phyloP scores from a whole-genome alignment of 371 early-diverging fungal genomes.

The Syncephalastrum sp. region DNA sequence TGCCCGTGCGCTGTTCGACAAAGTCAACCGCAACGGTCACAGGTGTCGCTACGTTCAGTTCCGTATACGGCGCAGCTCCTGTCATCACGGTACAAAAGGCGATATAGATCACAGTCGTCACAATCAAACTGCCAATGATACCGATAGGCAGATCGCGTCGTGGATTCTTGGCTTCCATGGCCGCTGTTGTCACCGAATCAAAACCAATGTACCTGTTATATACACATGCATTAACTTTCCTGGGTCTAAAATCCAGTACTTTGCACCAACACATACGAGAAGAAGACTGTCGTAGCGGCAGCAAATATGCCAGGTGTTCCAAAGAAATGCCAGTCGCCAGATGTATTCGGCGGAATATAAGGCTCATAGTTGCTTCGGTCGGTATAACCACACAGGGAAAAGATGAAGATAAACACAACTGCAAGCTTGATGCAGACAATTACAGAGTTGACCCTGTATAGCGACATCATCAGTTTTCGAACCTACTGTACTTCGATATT shows the following conservation, averaged over 20 bases:
- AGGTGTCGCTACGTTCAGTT: slow-evolving; percentile 57
- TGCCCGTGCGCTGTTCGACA: slow-evolving; percentile 38
- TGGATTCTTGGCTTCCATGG: slow-evolving; percentile 85
- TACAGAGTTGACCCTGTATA: slow-evolving; percentile 55
- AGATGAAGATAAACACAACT: slow-evolving; percentile 79
- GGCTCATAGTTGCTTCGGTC: slow-evolving; percentile 72
- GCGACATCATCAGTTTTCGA: neutral
- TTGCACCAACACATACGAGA: slow-evolving; percentile 24
- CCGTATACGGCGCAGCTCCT: slow-evolving; percentile 68
- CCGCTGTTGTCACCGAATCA: slow-evolving; percentile 85
- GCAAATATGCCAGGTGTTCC: slow-evolving; percentile 74
- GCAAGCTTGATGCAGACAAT: slow-evolving; percentile 75
- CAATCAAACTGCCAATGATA: slow-evolving; percentile 72
- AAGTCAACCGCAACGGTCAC: slow-evolving; percentile 63
- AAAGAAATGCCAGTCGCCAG: slow-evolving; percentile 53
- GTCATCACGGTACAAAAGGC: slow-evolving; percentile 70
- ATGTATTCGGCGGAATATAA: slow-evolving; percentile 70
- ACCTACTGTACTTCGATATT: no score
- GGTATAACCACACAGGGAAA: slow-evolving; percentile 63
- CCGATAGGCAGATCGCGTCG: slow-evolving; percentile 86
- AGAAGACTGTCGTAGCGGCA: slow-evolving; percentile 82
- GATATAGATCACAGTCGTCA: slow-evolving; percentile 81
- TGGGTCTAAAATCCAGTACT: neutral
- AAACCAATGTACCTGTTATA: slow-evolving; percentile 78
- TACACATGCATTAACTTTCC: neutral